These are phyloP conservation scores for Penicillium roqueforti DNA, from an alignment of 495 filamentous ascomycete species.

Conservation along the genomic window DNA sequence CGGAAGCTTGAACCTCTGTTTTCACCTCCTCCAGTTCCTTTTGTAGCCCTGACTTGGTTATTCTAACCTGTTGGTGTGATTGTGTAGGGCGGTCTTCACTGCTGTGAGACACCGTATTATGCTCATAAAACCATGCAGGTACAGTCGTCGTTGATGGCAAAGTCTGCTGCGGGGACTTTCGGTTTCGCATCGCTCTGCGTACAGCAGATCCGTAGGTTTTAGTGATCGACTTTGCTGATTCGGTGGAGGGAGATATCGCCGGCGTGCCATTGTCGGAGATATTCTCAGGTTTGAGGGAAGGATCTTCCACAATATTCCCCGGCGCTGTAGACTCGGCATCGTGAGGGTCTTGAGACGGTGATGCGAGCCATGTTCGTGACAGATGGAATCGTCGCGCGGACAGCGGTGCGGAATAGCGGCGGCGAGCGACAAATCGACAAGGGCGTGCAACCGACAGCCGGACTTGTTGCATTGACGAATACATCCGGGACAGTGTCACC, in stretches of 20 bases:
- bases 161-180: slow-evolving; percentile 22
- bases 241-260: slow-evolving; percentile 13
- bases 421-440: slow-evolving; percentile 43
- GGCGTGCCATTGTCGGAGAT: slow-evolving; percentile 9
- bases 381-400: slow-evolving; percentile 35
- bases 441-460: slow-evolving; percentile 37
- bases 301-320: slow-evolving; percentile 21
- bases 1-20: slow-evolving; percentile 13
- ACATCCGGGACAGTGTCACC: slow-evolving; percentile 41
- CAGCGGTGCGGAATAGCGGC: slow-evolving; percentile 35
- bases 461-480: slow-evolving; percentile 39
- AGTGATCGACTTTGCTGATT: slow-evolving; percentile 20
- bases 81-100: slow-evolving; percentile 8
- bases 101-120: slow-evolving; percentile 30
- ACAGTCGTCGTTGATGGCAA: slow-evolving; percentile 21
- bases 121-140: slow-evolving; percentile 39
- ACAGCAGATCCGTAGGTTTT: slow-evolving; percentile 40
- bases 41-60: slow-evolving; percentile 28
- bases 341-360: slow-evolving; percentile 32
- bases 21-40: slow-evolving; percentile 9
- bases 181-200: slow-evolving; percentile 39
- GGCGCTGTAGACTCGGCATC: slow-evolving; percentile 20
- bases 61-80: slow-evolving; percentile 22
- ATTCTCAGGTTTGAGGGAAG: slow-evolving; percentile 24
- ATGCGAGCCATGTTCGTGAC: slow-evolving; percentile 33